Percentiles rank a stretch among this genome's conserved stretches.
Evolutionary conservation across 2,329 filamentous ascomycete species (phyloP).

Genomic region (Arthrobotrys musiformis): DNA sequence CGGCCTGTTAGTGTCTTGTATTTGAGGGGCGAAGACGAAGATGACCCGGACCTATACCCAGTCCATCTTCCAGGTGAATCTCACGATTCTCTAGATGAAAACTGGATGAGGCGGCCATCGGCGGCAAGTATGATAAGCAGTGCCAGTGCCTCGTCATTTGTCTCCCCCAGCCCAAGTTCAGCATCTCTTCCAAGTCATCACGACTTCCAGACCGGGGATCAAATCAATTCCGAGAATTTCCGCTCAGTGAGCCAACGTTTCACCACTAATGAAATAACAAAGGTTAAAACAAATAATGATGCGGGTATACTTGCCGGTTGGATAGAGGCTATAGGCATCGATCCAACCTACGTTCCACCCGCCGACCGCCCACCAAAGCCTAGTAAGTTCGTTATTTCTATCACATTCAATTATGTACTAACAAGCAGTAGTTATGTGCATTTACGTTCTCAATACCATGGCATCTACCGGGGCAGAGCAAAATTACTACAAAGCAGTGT

Average conservation of each 20-base stretch:
- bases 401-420: background rate
- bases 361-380: constrained; percentile 76
- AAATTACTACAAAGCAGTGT: constrained; percentile 81
- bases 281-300: constrained; percentile 69
- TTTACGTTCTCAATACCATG: constrained; percentile 73
- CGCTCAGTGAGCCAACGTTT: constrained; percentile 53
- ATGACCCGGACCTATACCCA: constrained; percentile 82
- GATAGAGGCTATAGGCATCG: constrained; percentile 93
- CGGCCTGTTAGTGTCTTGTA: constrained; percentile 81
- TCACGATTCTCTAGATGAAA: constrained; percentile 69
- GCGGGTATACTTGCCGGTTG: constrained; percentile 77
- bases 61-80: constrained; percentile 76
- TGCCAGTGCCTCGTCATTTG: constrained; percentile 70
- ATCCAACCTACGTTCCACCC: constrained; percentile 83
- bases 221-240: constrained; percentile 56
- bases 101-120: constrained; percentile 61
- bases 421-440: constrained; percentile 76
- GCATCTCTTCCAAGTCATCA: constrained; percentile 67
- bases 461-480: constrained; percentile 33
- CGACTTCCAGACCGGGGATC: constrained; percentile 56
- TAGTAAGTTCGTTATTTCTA: constrained; percentile 64
- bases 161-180: constrained; percentile 75
- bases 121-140: constrained; percentile 66
- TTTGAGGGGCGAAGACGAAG: constrained; percentile 77
- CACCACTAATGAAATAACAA: constrained; percentile 66